Base-by-base conservation (phyloP, 768 basidiomycete genomes). In the Mycena latifolia region DNA sequence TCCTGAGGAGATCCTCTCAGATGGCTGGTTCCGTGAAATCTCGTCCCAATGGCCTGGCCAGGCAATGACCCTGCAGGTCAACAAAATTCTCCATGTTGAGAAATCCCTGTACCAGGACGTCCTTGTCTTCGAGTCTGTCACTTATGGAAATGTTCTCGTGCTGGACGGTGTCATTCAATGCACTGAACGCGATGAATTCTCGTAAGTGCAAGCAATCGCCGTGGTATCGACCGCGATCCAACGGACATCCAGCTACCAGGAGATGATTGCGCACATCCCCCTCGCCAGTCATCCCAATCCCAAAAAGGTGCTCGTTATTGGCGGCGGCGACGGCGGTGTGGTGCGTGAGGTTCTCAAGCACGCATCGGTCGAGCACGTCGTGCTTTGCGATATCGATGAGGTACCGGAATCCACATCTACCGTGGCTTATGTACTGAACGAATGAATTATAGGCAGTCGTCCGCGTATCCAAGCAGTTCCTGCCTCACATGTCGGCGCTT, bases 261-360 rank as follows among this genome's bases (percentile, higher is more conserved):
- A 99, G 82, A 98, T 99, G 97, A 99, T 99, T 74, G 87, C 97
- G 7, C 97, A 99, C 81, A 81, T 99, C 57, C 98, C 98, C n/a
- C 85, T 99, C 68, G 91, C 94, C 15, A 95, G 91, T 65, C 98
- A 99, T 79, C 97, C 98, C 25, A 93, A 98, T 83, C 98, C 97
- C 0, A 92, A 93, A 80, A 90, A 92, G 73, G 97, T 99, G 20
- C 89, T 99, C 35, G 98, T 99, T 63, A 96, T 99, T 66, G 98
- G 98, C 53, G 98, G 97, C 54, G 98, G 98, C 29, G 98, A 99
- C 77, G 98, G 98, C 46, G 98, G 97, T 71, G 97, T 99, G 67
- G 94, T 99, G 47, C 91, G 97, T 52, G 97, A 99, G 79, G 95
- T 96, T 25, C 87, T 99, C 76, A 98, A 96, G 85, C 96, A 99